Percentiles rank a stretch among this genome's conserved stretches.
These are phyloP conservation scores for Petunia hybrid DNA, from an alignment of 305 asterid species.

Conservation along the genomic window DNA sequence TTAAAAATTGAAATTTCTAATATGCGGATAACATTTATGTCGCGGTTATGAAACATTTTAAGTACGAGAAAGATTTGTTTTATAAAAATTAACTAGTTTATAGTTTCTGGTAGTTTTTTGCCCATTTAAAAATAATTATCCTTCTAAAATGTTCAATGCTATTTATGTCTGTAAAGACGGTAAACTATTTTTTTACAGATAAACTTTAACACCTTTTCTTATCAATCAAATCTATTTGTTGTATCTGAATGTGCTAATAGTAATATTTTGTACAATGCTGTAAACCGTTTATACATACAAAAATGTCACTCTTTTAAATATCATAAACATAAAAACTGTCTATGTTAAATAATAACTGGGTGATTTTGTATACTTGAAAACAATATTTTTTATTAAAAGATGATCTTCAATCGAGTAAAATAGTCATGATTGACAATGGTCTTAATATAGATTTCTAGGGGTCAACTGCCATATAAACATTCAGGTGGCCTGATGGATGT, in stretches of 20 bases:
- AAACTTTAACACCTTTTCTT: not conserved
- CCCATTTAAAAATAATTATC: not conserved
- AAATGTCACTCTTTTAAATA: not conserved
- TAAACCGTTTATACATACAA: not conserved
- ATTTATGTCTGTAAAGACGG: not conserved
- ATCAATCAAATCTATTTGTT: not conserved
- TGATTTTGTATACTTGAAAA: not conserved
- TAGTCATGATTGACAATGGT: not conserved
- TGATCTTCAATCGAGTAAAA: not conserved
- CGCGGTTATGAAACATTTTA: not conserved
- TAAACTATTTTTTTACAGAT: not conserved
- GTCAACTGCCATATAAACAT: constrained; percentile 11
- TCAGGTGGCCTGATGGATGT: not conserved
- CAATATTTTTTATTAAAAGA: not conserved
- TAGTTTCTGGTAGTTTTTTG: not conserved
- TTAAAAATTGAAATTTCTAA: not conserved
- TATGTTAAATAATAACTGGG: not conserved
- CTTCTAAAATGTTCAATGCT: not conserved
- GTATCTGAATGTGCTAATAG: not conserved
- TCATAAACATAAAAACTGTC: not conserved
- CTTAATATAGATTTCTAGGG: not conserved
- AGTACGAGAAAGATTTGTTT: not conserved
- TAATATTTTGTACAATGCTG: not conserved
- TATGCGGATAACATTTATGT: not conserved
- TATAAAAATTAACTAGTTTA: not conserved